Conservation (phyloP, 192 early-diverging fungal genomes). For the Coemansia sp. region DNA sequence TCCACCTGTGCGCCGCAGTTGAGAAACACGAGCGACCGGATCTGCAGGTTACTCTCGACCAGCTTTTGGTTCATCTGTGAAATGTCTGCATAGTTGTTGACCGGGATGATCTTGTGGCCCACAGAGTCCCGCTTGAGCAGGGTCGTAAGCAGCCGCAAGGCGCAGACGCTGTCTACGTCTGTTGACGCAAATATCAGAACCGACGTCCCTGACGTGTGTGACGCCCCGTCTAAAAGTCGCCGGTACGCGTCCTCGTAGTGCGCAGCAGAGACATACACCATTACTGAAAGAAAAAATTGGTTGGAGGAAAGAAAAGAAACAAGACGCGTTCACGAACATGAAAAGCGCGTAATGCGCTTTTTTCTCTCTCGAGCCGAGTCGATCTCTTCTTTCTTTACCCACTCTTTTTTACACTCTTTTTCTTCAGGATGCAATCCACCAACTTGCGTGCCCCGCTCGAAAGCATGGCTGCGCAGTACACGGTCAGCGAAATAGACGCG, state of each 20-base stretch:
- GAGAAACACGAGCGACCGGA: constrained; percentile 74
- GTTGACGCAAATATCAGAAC: constrained; percentile 71
- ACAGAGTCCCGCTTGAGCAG: constrained; percentile 80
- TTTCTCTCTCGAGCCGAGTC: not conserved
- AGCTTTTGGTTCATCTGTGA: constrained; percentile 53
- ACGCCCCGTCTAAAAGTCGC: constrained; percentile 44
- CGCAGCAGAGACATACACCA: constrained; percentile 56
- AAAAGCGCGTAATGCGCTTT: not conserved
- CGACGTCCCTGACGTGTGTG: constrained; percentile 24
- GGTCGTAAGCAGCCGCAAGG: constrained; percentile 68
- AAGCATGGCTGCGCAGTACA: constrained; percentile 13
- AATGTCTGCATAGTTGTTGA: constrained; percentile 65
- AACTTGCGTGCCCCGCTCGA: constrained; percentile 25
- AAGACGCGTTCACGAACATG: constrained; percentile 3
- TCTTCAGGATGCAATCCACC: not conserved
- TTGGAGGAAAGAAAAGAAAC: not conserved
- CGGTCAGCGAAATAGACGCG: constrained; percentile 26
- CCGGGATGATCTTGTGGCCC: constrained; percentile 77
- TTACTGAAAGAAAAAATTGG: constrained; percentile 9
- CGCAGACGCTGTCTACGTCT: constrained; percentile 83
- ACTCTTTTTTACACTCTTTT: not conserved
- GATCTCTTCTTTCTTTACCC: not conserved
- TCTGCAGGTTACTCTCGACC: constrained; percentile 55
- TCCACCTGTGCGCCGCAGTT: constrained; percentile 87
- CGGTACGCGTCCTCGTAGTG: constrained; percentile 59